These are phyloP conservation scores for Aspergillus funiculosus DNA, from an alignment of 495 filamentous ascomycete genomes.

Conservation along the genomic window DNA sequence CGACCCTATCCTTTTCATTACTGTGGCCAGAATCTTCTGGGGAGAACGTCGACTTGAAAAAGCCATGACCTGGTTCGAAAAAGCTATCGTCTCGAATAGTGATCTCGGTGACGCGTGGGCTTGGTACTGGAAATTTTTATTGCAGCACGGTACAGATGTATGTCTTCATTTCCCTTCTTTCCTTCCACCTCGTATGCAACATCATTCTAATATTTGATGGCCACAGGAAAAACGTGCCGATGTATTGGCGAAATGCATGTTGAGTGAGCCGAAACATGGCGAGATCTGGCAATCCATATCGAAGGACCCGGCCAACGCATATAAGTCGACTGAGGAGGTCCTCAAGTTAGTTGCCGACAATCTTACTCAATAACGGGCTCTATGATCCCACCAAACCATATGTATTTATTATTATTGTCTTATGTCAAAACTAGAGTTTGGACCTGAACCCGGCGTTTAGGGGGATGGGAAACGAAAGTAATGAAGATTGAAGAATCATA, in stretches of 20 bases:
- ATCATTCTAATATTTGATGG: not conserved
- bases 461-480: no score
- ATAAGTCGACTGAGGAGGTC: conserved; percentile 69
- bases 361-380: conserved; percentile 11
- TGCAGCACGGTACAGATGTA: conserved; percentile 79
- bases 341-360: conserved; percentile 63
- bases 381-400: not conserved
- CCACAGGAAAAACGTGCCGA: conserved; percentile 74
- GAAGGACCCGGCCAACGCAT: conserved; percentile 78
- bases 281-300: conserved; percentile 84
- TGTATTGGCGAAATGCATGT: conserved; percentile 65
- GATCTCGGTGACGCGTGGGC: conserved; percentile 94
- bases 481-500: no score
- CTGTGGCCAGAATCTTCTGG: conserved; percentile 72
- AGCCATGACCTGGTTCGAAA: conserved; percentile 93
- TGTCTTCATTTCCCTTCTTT: conserved; percentile 13
- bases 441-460: no score
- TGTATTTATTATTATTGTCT: not conserved
- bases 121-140: conserved; percentile 93
- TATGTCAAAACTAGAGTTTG: no score
- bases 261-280: conserved; percentile 81
- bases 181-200: not conserved
- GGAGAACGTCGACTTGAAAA: conserved; percentile 78
- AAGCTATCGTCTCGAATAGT: conserved; percentile 78
- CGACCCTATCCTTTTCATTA: conserved; percentile 77